These are phyloP conservation scores for Cyclotella choctawhatcheeana DNA, from an alignment of 108 stramenopile species.

Conservation along the genomic window DNA sequence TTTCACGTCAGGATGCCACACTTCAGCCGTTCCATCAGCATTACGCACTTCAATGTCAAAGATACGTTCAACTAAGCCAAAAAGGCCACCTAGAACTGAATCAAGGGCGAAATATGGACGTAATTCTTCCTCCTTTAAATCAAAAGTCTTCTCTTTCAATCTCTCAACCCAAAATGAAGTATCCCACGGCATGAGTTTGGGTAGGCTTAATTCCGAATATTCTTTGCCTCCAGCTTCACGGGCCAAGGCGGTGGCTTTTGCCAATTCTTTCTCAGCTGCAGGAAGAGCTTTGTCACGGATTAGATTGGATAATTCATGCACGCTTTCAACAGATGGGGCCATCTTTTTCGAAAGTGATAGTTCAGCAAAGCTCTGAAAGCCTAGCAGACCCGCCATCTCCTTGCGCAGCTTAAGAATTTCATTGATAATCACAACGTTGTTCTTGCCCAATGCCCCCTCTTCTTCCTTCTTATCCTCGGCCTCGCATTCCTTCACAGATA, in stretches of 20 bases:
- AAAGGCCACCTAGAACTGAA: slow-evolving; percentile 93
- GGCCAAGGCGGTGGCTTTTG: slow-evolving; percentile 86
- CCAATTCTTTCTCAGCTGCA: slow-evolving; percentile 90
- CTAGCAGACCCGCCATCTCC: slow-evolving; percentile 87
- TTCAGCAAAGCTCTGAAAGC: slow-evolving; percentile 90
- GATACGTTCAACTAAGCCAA: slow-evolving; percentile 87
- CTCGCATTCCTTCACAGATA: slow-evolving; percentile 27
- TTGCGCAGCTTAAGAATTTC: slow-evolving; percentile 86
- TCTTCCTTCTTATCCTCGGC: not conserved
- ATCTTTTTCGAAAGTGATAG: slow-evolving; percentile 89
- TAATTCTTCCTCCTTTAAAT: slow-evolving; percentile 95
- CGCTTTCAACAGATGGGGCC: slow-evolving; percentile 90
- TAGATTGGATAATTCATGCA: slow-evolving; percentile 86
- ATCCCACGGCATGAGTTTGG: slow-evolving; percentile 91
- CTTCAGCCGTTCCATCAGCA: slow-evolving; percentile 92
- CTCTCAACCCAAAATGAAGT: slow-evolving; percentile 92
- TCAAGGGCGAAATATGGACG: slow-evolving; percentile 97
- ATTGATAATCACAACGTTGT: slow-evolving; percentile 93
- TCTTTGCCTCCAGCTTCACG: slow-evolving; percentile 78
- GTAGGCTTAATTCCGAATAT: slow-evolving; percentile 70
- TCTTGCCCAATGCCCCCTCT: slow-evolving; percentile 52
- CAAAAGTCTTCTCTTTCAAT: slow-evolving; percentile 95
- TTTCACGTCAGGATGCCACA: slow-evolving; percentile 95
- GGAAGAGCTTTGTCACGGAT: slow-evolving; percentile 93
- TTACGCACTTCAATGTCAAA: slow-evolving; percentile 88